These are phyloP conservation scores for Ascochyta fabae DNA, from an alignment of 2,329 filamentous ascomycete genomes.

Conservation along the genomic window DNA sequence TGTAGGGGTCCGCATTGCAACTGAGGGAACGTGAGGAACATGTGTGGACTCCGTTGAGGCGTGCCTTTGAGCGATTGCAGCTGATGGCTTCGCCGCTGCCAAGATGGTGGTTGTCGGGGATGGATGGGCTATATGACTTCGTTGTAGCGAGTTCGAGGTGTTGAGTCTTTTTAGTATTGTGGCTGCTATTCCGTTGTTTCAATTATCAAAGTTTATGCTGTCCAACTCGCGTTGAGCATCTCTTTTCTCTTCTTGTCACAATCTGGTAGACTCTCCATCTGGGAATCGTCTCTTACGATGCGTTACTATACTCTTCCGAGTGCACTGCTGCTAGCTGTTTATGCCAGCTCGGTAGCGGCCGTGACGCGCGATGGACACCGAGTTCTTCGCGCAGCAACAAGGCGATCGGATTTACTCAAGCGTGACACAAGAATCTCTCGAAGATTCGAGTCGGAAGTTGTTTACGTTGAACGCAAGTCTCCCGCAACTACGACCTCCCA, in stretches of 20 bases:
- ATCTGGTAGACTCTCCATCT: too few species aligned
- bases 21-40: neutral
- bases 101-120: neutral
- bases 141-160: neutral
- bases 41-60: constrained; percentile 7
- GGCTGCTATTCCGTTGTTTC: too few species aligned
- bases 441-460: constrained; percentile 36
- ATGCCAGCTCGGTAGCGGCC: neutral
- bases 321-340: neutral
- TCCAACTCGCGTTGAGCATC: too few species aligned
- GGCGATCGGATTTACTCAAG: constrained; percentile 31
- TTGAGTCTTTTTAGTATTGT: too few species aligned
- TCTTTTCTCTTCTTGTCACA: too few species aligned
- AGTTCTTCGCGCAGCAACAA: constrained; percentile 43
- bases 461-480: constrained; percentile 45
- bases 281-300: neutral
- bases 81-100: constrained; percentile 5
- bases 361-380: constrained; percentile 19
- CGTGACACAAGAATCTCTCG: constrained; percentile 35
- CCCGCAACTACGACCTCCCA: neutral
- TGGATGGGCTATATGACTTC: neutral
- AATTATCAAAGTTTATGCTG: too few species aligned
- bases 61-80: neutral
- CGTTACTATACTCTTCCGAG: neutral
- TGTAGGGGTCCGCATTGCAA: constrained; percentile 1